A percentile compares a stretch with the other conserved stretches of the same genome.
phyloP scores from a whole-genome alignment of 257 asterid species.

The Cordia subcordata region DNA sequence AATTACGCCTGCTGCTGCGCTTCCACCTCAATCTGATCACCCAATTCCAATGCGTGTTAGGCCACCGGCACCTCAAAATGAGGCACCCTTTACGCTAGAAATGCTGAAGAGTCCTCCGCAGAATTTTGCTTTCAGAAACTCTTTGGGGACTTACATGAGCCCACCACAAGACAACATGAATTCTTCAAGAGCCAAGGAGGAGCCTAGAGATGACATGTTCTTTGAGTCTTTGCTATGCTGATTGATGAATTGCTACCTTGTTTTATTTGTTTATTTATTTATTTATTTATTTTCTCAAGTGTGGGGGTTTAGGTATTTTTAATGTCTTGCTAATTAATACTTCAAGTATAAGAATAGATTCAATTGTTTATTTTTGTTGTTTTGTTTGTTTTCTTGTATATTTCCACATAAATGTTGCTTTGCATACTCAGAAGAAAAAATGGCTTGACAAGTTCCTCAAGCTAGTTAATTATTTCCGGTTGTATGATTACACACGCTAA shows the following conservation, averaged over 20 bases:
- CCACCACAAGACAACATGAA: constrained; percentile 20
- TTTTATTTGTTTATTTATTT: no score
- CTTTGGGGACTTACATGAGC: constrained; percentile 17
- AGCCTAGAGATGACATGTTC: constrained; percentile 60
- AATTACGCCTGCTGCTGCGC: constrained; percentile 26
- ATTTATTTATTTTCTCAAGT: not conserved
- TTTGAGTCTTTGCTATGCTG: constrained; percentile 41
- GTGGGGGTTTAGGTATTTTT: not conserved
- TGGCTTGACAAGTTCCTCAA: not conserved
- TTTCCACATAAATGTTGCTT: not conserved
- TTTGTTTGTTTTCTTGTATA: not conserved
- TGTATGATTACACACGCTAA: no score
- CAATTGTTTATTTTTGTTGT: not conserved
- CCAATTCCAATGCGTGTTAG: constrained; percentile 21
- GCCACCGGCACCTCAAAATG: constrained; percentile 13
- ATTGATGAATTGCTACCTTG: not conserved
- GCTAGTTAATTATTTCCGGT: not conserved
- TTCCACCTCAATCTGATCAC: constrained; percentile 16
- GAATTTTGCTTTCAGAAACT: constrained; percentile 32
- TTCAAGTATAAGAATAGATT: not conserved
- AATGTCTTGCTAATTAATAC: no score
- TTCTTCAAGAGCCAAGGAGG: constrained; percentile 46
- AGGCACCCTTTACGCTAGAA: constrained; percentile 36
- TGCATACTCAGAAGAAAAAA: not conserved
- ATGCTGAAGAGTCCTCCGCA: constrained; percentile 35